phyloP scores from a whole-genome alignment of 148 eudicot species.

The Heliamphora exappendiculata region DNA sequence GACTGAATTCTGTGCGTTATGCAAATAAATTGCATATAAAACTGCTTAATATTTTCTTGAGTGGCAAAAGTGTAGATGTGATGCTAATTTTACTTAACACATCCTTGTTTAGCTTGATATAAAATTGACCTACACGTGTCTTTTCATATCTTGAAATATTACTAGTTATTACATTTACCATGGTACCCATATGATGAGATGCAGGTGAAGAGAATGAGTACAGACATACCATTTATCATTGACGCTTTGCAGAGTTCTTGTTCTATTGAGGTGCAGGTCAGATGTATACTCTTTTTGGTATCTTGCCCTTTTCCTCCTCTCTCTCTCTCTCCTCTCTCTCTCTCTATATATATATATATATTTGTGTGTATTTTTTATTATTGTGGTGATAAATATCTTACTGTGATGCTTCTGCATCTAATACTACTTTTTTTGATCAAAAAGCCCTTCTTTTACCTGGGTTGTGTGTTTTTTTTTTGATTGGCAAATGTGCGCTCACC shows the following conservation, averaged over 20 bases:
- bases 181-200: slow-evolving; percentile 14
- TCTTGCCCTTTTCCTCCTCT: neutral
- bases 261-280: slow-evolving; percentile 77
- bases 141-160: neutral
- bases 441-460: neutral
- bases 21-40: neutral
- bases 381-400: neutral
- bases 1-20: neutral
- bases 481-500: too few species aligned
- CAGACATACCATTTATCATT: slow-evolving; percentile 64
- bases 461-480: slow-evolving; percentile 4
- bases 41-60: neutral
- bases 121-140: neutral
- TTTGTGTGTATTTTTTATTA: neutral
- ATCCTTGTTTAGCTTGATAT: neutral
- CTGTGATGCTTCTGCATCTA: neutral
- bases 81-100: neutral
- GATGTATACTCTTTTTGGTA: slow-evolving; percentile 10
- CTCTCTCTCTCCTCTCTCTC: neutral
- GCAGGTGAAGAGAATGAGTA: slow-evolving; percentile 83
- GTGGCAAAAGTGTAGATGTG: neutral
- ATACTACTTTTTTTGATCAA: neutral
- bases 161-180: neutral
- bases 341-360: neutral
- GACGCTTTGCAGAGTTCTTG: slow-evolving; percentile 68